A percentile compares a stretch with the other conserved stretches of the same genome.
phyloP scores from a whole-genome alignment of 352 stramenopile species.

The Pythium vanterpoolii region DNA sequence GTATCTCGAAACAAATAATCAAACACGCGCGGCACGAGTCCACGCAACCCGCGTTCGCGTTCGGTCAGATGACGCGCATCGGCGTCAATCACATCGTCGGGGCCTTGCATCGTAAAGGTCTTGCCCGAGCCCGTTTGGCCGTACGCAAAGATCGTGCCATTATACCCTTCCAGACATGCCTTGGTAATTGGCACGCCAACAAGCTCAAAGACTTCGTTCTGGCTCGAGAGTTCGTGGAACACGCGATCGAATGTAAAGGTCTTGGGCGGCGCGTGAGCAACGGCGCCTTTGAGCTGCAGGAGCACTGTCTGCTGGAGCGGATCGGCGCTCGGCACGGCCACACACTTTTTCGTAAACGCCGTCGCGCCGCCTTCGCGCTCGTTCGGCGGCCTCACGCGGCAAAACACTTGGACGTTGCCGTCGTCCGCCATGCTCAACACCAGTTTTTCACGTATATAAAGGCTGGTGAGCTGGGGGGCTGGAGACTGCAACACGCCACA shows the following conservation, averaged over 20 bases:
- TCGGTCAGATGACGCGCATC: constrained; percentile 27
- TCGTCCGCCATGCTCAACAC: constrained; percentile 34
- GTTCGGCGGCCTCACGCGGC: constrained; percentile 80
- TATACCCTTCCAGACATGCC: constrained; percentile 79
- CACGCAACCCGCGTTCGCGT: constrained; percentile 41
- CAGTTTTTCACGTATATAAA: not conserved
- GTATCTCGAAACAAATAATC: constrained; percentile 78
- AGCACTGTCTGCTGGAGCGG: constrained; percentile 53
- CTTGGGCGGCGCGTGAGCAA: constrained; percentile 32
- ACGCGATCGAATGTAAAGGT: constrained; percentile 92
- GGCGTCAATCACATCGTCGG: constrained; percentile 60
- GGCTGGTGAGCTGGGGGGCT: not conserved
- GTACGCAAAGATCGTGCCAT: constrained; percentile 87
- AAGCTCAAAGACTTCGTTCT: constrained; percentile 90
- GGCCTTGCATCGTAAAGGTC: constrained; percentile 86
- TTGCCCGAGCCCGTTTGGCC: constrained; percentile 83
- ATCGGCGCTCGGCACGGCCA: constrained; percentile 43
- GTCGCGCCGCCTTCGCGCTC: constrained; percentile 54
- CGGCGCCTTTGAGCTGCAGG: constrained; percentile 42
- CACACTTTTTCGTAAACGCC: constrained; percentile 59
- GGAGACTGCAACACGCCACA: not conserved
- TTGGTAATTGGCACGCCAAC: constrained; percentile 82
- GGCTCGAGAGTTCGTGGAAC: constrained; percentile 85
- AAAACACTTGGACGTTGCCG: constrained; percentile 85
- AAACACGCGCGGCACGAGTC: constrained; percentile 78